Base-by-base conservation (phyloP, 495 filamentous ascomycete genomes). In the Aspergillus wentii region DNA sequence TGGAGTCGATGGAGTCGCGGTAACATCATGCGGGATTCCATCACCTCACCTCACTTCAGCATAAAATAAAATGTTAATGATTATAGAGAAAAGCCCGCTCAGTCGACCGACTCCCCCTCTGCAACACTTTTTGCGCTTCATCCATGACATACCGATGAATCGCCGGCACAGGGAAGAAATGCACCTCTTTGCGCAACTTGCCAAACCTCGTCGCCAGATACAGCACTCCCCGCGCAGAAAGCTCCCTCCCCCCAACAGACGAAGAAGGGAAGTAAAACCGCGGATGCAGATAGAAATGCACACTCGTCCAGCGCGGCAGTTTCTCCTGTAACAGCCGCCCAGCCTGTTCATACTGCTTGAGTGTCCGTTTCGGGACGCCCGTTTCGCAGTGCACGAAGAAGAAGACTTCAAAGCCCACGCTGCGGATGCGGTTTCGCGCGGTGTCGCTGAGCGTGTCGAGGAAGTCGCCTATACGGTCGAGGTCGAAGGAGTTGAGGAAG, bases 321-420 rank as follows among this genome's bases (percentile, higher is more conserved):
- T 54, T 56, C 37, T 48, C 41, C 0, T 30, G 17, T 4, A 66
- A 36, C 3, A 58, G 32, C 5, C 36, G 48, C 1, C 48, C 49
- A 1, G 60, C 64, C 1, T 30, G 35, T 29, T 59, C 54, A 35
- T 68, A 68, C 43, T 64, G 49, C 20, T 39, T 51, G 18, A 62
- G 34, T 1, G 54, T 49, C 1, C 62, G 58, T 33, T 68, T 68
- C n/a, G 62, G 58, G 17, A 61, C 54, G 7, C 53, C 59, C 2
- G 44, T 44, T 39, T 67, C 48, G 13, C 44, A 46, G 28, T 68
- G 62, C 10, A 68, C 62, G 44, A 68, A 68, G 44, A 68, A 57
- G 41, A 54, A 61, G 11, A 68, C 31, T 46, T 68, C 64, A 29
- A 68, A 68, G 14, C 64, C 64, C 18, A 68, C 58, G 44, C 56